phyloP scores from a whole-genome alignment of 768 basidiomycete genomes.

The Suillus variegatus region DNA sequence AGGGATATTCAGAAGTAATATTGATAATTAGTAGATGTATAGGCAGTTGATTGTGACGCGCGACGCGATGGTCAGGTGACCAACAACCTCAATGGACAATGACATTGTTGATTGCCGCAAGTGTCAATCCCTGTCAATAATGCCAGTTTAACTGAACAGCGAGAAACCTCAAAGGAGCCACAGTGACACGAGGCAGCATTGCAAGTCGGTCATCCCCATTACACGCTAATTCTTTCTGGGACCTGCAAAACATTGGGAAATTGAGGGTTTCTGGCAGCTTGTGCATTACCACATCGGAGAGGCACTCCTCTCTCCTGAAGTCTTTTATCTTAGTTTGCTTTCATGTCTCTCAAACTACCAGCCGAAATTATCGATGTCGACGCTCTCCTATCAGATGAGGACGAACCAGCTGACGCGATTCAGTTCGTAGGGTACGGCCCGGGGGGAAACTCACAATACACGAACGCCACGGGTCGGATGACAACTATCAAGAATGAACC shows the following conservation, averaged over 20 bases:
- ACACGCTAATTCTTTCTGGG: neutral
- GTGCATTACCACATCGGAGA: neutral
- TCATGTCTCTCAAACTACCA: neutral
- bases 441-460: slow-evolving; percentile 5
- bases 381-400: slow-evolving; percentile 8
- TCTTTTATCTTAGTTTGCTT: neutral
- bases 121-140: neutral
- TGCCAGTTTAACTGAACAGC: neutral
- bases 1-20: neutral
- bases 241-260: neutral
- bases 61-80: slow-evolving; percentile 1
- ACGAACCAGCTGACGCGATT: slow-evolving; percentile 12
- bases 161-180: neutral
- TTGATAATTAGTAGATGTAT: too few relatives aligned
- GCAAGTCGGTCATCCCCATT: neutral
- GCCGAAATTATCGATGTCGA: slow-evolving; percentile 29
- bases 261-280: neutral
- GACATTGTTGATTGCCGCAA: neutral
- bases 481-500: slow-evolving; percentile 16
- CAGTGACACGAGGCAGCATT: neutral
- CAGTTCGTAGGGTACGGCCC: slow-evolving; percentile 19
- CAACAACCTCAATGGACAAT: neutral
- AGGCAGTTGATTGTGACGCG: too few relatives aligned
- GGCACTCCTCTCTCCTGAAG: neutral
- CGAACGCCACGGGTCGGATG: slow-evolving; percentile 16